Percentiles rank a stretch among this genome's conserved stretches.
Evolutionary conservation across 2,329 filamentous ascomycete species (phyloP).

Genomic region (Colletotrichum brevisporum): DNA sequence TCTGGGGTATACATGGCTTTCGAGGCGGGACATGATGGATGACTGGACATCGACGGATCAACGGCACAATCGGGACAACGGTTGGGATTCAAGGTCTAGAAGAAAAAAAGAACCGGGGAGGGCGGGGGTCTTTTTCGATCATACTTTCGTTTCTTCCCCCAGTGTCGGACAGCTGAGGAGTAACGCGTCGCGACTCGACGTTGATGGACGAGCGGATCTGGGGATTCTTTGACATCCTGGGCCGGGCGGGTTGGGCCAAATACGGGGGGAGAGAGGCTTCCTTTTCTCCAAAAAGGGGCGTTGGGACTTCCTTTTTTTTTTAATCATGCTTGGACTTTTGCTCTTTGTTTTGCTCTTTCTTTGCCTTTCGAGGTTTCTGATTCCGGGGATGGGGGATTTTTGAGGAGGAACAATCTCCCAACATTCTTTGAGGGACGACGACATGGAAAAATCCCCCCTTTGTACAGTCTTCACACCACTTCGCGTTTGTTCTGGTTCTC

Average conservation of each 20-base stretch:
- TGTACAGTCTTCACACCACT: no score
- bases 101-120: not conserved
- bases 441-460: no score
- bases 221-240: no score
- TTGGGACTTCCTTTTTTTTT: not conserved
- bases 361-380: not conserved
- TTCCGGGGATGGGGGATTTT: no score
- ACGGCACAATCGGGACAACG: constrained; percentile 32
- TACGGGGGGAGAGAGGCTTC: no score
- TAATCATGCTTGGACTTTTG: not conserved
- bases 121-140: not conserved
- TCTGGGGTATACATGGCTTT: constrained; percentile 19
- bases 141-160: constrained; percentile 9
- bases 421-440: constrained; percentile 1
- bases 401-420: not conserved
- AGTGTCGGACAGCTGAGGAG: constrained; percentile 1
- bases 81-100: constrained; percentile 21
- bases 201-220: not conserved
- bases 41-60: constrained; percentile 39
- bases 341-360: not conserved
- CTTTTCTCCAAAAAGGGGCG: constrained; percentile 10
- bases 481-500: not conserved
- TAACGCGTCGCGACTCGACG: not conserved
- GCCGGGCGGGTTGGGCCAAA: no score
- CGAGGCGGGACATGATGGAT: constrained; percentile 31